phyloP scores from a whole-genome alignment of 352 stramenopile species.

The Blastocystis hominis region DNA sequence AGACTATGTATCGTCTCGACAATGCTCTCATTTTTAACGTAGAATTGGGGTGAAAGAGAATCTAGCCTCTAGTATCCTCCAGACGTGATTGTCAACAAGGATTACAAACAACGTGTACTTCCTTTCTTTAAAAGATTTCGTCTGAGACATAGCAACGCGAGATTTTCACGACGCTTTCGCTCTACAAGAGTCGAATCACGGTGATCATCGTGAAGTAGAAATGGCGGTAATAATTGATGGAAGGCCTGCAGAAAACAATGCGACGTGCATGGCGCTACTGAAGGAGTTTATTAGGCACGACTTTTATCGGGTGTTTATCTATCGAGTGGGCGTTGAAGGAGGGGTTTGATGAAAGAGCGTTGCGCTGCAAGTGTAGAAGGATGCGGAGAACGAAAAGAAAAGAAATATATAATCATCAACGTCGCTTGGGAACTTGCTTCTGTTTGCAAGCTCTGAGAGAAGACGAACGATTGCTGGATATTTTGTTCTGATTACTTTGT shows the following conservation, averaged over 20 bases:
- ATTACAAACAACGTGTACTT: slow-evolving; percentile 8
- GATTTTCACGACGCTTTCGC: slow-evolving; percentile 7
- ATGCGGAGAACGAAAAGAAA: too few relatives aligned
- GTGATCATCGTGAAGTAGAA: slow-evolving; percentile 1
- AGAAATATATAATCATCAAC: too few relatives aligned
- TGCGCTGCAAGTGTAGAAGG: neutral
- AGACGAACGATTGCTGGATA: too few relatives aligned
- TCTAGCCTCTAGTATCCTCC: neutral
- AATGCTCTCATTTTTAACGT: slow-evolving; percentile 1
- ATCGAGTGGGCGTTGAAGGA: neutral
- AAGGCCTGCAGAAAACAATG: neutral
- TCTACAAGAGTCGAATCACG: neutral
- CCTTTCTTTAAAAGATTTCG: too few relatives aligned
- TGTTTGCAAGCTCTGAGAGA: too few relatives aligned
- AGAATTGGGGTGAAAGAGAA: neutral
- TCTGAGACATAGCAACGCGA: neutral
- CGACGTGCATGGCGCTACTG: neutral
- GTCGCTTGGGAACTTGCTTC: too few relatives aligned
- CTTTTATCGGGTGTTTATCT: neutral
- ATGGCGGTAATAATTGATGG: neutral
- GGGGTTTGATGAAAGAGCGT: neutral
- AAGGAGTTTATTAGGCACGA: neutral
- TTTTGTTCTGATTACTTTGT: neutral
- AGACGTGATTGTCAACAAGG: neutral
- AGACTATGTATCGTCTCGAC: neutral